Conservation (phyloP, 2,329 filamentous ascomycete genomes). For the Hypoxylon sp. region DNA sequence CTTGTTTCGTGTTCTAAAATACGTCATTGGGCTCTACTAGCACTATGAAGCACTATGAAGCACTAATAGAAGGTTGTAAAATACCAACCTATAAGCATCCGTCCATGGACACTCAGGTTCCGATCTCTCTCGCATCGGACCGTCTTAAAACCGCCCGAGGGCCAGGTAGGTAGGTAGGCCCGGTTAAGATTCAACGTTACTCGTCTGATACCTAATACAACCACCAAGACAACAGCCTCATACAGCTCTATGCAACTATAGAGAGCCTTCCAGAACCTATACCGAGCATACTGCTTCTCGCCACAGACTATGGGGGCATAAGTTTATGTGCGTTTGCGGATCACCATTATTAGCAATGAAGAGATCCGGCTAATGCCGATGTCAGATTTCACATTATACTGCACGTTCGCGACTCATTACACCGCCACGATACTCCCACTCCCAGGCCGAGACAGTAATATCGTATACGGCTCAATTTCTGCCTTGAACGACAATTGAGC, state of each 20-base stretch:
- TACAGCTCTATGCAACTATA: constrained; percentile 3
- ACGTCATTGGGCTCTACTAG: constrained; percentile 21
- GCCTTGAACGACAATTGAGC: background rate
- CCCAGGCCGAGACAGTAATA: background rate
- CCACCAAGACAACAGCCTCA: background rate
- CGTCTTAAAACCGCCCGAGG: constrained; percentile 24
- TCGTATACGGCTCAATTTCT: background rate
- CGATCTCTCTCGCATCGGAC: constrained; percentile 27
- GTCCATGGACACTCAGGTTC: background rate
- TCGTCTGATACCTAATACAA: background rate
- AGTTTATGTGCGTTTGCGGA: background rate
- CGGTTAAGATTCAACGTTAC: constrained; percentile 22
- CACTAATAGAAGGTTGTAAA: background rate
- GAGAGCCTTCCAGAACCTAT: constrained; percentile 7
- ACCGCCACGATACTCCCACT: background rate
- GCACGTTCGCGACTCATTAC: background rate
- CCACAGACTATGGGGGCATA: constrained; percentile 4
- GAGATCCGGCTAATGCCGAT: constrained; percentile 9
- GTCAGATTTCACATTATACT: background rate
- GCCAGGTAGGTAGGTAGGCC: background rate
- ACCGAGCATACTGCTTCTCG: constrained; percentile 11
- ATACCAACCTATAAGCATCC: background rate
- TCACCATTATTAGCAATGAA: constrained; percentile 7
- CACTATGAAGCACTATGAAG: too few species aligned
- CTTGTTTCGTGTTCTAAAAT: constrained; percentile 6